These are phyloP conservation scores for Actinomortierella wolfii DNA, from an alignment of 371 early-diverging fungal species.

Conservation along the genomic window DNA sequence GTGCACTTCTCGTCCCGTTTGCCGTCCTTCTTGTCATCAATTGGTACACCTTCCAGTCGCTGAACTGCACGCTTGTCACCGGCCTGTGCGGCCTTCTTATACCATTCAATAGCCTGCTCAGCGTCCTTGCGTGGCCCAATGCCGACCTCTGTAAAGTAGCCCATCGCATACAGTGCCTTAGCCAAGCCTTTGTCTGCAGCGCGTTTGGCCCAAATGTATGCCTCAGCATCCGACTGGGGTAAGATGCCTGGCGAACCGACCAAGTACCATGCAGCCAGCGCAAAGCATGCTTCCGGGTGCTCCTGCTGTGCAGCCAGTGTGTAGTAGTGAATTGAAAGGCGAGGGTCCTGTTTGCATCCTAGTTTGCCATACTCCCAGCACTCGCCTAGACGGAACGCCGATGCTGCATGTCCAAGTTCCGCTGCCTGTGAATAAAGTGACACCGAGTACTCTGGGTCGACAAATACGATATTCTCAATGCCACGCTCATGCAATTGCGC, in stretches of 20 bases:
- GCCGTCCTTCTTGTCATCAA: constrained; percentile 33
- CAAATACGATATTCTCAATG: constrained; percentile 71
- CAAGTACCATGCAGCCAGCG: constrained; percentile 89
- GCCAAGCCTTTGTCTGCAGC: constrained; percentile 86
- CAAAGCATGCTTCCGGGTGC: constrained; percentile 90
- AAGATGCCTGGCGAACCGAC: constrained; percentile 81
- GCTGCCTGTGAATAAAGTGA: constrained; percentile 77
- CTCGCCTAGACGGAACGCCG: constrained; percentile 79
- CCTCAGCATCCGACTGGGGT: constrained; percentile 84
- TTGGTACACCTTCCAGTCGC: constrained; percentile 49
- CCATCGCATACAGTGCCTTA: constrained; percentile 90
- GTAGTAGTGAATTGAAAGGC: constrained; percentile 73
- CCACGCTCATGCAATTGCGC: constrained; percentile 76
- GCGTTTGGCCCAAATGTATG: constrained; percentile 86
- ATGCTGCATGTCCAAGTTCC: constrained; percentile 75
- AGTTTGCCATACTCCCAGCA: constrained; percentile 82
- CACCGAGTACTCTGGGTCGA: constrained; percentile 76
- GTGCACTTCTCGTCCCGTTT: constrained; percentile 46
- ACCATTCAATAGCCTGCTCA: constrained; percentile 80
- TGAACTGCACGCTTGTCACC: constrained; percentile 82
- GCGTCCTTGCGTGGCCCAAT: constrained; percentile 74
- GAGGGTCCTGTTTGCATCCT: constrained; percentile 68
- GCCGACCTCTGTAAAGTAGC: constrained; percentile 84
- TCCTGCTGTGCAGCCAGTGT: constrained; percentile 86
- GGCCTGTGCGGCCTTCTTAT: constrained; percentile 79